A percentile compares a stretch with the other conserved stretches of the same genome.
Conservation (phyloP, 768 basidiomycete species). For the Mycena pura region DNA sequence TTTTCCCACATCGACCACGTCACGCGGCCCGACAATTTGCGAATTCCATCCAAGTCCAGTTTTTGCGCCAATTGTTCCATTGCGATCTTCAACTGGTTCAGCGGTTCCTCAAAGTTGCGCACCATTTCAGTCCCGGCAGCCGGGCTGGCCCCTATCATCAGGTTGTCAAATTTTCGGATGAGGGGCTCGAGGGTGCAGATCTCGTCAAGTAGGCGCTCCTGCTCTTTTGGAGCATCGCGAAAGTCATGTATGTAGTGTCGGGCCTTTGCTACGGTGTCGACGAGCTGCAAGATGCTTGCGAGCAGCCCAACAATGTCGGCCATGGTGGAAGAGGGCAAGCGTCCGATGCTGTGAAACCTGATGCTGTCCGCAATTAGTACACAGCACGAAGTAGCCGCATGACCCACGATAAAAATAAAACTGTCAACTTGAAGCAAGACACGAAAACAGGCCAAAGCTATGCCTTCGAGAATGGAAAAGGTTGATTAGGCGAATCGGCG, state of each 20-base stretch:
- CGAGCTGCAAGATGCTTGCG: neutral
- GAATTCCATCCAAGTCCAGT: neutral
- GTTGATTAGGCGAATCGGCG: too few relatives aligned
- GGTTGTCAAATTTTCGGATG: neutral
- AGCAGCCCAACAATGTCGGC: neutral
- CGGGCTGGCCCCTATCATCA: neutral
- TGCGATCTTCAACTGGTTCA: neutral
- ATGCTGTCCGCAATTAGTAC: too few relatives aligned
- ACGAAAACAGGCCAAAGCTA: too few relatives aligned
- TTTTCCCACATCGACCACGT: conserved; percentile 1
- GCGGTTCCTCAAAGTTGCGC: neutral
- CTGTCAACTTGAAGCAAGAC: too few relatives aligned
- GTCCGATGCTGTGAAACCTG: neutral
- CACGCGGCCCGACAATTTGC: neutral
- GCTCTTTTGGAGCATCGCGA: neutral
- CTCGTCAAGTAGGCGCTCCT: neutral
- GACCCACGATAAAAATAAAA: too few relatives aligned
- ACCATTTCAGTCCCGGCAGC: neutral
- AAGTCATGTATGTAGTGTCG: neutral
- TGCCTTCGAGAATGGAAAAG: too few relatives aligned
- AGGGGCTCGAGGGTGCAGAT: neutral
- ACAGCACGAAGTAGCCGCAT: too few relatives aligned
- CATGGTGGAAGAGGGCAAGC: neutral
- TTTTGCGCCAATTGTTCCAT: neutral
- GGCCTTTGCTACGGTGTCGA: neutral